Evolutionary conservation across 371 early-diverging fungal species (phyloP).

Genomic region (Syncephalastrum monosporum): DNA sequence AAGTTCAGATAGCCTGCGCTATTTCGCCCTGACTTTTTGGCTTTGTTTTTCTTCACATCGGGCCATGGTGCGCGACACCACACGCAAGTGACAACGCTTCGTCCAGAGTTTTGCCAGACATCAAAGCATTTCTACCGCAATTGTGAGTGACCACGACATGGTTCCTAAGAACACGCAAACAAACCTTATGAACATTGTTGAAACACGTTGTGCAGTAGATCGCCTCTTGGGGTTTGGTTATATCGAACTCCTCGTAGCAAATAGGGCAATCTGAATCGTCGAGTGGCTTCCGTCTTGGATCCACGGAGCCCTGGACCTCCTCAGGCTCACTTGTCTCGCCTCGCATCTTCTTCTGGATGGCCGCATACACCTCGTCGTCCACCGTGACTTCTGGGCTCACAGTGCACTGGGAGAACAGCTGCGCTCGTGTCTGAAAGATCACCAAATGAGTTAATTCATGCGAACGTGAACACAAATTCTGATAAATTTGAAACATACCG

Average conservation of each 20-base stretch:
- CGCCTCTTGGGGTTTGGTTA: not conserved
- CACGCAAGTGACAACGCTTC: slow-evolving; percentile 1
- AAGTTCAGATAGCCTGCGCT: slow-evolving; percentile 4
- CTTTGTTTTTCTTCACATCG: not conserved
- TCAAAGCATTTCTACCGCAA: not conserved
- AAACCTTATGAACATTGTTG: slow-evolving; percentile 5
- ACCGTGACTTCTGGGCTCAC: not conserved
- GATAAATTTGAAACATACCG: not conserved
- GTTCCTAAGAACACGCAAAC: not conserved
- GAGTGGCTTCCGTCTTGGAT: not conserved
- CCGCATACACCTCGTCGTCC: not conserved
- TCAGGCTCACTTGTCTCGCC: slow-evolving; percentile 9
- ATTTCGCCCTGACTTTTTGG: not conserved
- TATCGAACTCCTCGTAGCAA: slow-evolving; percentile 2
- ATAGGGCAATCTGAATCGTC: slow-evolving; percentile 4
- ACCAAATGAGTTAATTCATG: too few species aligned
- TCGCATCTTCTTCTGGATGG: slow-evolving; percentile 16
- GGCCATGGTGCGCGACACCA: slow-evolving; percentile 8
- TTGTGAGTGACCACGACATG: not conserved
- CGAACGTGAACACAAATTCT: too few species aligned
- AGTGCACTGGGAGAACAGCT: not conserved
- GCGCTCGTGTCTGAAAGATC: not conserved
- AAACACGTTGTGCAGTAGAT: not conserved
- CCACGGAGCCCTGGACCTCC: not conserved
- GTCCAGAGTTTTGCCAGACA: not conserved